Evolutionary conservation across 345 rosid genomes (phyloP).

Genomic region (Bretschneidera sinensis): DNA sequence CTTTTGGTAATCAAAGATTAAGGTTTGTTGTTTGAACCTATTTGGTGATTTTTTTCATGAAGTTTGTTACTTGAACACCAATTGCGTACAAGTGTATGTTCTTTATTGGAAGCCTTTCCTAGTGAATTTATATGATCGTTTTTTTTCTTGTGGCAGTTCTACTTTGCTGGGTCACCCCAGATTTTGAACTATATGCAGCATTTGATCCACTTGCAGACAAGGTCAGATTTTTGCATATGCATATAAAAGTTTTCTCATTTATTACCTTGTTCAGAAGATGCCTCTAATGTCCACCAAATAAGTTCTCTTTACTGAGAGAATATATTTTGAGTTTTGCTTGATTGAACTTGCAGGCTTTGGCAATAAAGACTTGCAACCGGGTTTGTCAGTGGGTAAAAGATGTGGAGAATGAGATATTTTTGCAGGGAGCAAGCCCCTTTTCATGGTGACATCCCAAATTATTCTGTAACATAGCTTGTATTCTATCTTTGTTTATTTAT

Average conservation of each 20-base stretch:
- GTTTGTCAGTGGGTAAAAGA: slow-evolving; percentile 95
- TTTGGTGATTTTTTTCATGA: no score
- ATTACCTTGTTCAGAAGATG: neutral
- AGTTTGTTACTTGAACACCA: no score
- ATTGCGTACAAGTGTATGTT: no score
- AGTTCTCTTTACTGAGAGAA: no score
- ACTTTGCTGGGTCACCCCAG: slow-evolving; percentile 95
- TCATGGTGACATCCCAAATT: slow-evolving; percentile 62
- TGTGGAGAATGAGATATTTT: slow-evolving; percentile 89
- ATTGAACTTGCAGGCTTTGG: slow-evolving; percentile 55
- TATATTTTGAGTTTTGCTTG: no score
- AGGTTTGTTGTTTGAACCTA: no score
- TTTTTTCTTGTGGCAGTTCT: slow-evolving; percentile 50
- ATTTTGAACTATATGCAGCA: slow-evolving; percentile 95
- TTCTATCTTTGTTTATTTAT: slow-evolving; percentile 22
- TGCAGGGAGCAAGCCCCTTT: slow-evolving; percentile 96
- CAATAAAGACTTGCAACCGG: slow-evolving; percentile 86
- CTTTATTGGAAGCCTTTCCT: no score
- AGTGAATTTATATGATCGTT: slow-evolving; percentile 3
- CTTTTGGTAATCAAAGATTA: no score
- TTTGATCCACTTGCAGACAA: slow-evolving; percentile 98
- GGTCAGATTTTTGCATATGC: slow-evolving; percentile 36
- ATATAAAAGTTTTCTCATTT: neutral
- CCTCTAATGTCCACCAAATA: no score
- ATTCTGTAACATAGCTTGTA: slow-evolving; percentile 28